Conservation (phyloP, 495 filamentous ascomycete species). For the Aspergillus haitiensis region DNA sequence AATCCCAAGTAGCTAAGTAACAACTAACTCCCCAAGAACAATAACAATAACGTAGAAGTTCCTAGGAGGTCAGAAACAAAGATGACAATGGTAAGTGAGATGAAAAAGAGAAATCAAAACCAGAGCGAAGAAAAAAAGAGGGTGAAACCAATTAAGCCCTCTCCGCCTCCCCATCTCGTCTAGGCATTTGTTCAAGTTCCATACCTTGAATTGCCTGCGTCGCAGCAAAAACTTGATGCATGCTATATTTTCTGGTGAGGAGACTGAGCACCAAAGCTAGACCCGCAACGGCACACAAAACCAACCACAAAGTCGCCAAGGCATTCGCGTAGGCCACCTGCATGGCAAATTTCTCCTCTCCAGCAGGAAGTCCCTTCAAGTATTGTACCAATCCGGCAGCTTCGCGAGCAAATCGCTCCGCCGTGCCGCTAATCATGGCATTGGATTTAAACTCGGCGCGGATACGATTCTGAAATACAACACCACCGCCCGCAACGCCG, state of each 20-base stretch:
- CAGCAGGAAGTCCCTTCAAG: slow-evolving; percentile 54
- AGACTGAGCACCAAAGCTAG: slow-evolving; percentile 51
- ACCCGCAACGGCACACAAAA: slow-evolving; percentile 52
- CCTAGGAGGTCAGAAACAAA: no score
- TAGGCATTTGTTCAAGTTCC: background rate
- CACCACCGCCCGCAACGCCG: slow-evolving; percentile 56
- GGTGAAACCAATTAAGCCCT: background rate
- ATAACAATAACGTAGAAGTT: no score
- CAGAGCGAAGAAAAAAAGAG: no score
- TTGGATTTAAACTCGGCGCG: slow-evolving; percentile 42
- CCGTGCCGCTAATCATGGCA: slow-evolving; percentile 43
- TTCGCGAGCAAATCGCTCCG: slow-evolving; percentile 53
- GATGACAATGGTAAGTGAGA: no score
- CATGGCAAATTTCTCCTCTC: slow-evolving; percentile 39
- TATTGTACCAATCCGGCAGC: slow-evolving; percentile 58
- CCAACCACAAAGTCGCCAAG: slow-evolving; percentile 56
- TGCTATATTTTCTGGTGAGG: slow-evolving; percentile 52
- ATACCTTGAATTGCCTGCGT: background rate
- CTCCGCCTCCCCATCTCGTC: background rate
- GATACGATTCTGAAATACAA: slow-evolving; percentile 62
- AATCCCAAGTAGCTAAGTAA: no score
- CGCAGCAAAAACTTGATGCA: slow-evolving; percentile 45
- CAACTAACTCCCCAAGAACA: no score
- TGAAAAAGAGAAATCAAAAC: no score
- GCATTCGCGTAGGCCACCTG: slow-evolving; percentile 55